Evolutionary conservation across 169 alveolate genomes (phyloP).

Genomic region (Cryptosporidium viatorum): DNA sequence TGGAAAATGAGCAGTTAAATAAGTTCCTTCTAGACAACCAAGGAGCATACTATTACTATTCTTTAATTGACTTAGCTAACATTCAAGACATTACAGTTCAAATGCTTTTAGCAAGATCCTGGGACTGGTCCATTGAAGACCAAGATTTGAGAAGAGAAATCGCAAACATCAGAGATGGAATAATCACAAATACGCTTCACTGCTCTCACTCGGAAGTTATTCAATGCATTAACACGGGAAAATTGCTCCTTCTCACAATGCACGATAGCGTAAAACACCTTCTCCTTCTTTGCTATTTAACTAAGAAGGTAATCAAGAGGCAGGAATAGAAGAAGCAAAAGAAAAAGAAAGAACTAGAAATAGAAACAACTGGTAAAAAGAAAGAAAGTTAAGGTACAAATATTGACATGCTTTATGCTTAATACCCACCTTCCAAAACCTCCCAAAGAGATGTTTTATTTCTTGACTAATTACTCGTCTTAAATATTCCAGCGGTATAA

Average conservation of each 20-base stretch:
- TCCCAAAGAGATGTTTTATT: no score
- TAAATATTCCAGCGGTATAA: no score
- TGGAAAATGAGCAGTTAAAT: conserved; percentile 31
- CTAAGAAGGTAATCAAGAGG: conserved; percentile 42
- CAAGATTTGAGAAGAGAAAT: conserved; percentile 59
- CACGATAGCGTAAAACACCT: conserved; percentile 45
- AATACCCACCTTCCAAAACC: no score
- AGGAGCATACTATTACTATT: conserved; percentile 34
- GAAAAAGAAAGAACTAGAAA: neutral
- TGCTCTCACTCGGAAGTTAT: conserved; percentile 8
- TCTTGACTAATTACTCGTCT: no score
- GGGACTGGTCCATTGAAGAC: conserved; percentile 69
- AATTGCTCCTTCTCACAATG: conserved; percentile 47
- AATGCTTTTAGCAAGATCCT: conserved; percentile 50
- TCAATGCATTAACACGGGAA: conserved; percentile 21
- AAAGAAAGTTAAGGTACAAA: no score
- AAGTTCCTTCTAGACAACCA: conserved; percentile 9
- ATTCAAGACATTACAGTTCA: conserved; percentile 62
- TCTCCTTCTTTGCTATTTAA: conserved; percentile 57
- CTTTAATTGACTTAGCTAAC: conserved; percentile 20
- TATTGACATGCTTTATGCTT: no score
- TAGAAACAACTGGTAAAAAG: no score
- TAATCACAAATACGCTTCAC: neutral
- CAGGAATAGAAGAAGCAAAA: conserved; percentile 13
- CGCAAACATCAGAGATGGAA: neutral